phyloP scores from a whole-genome alignment of 2,329 filamentous ascomycete species.

The Aspergillus sclerotialis region DNA sequence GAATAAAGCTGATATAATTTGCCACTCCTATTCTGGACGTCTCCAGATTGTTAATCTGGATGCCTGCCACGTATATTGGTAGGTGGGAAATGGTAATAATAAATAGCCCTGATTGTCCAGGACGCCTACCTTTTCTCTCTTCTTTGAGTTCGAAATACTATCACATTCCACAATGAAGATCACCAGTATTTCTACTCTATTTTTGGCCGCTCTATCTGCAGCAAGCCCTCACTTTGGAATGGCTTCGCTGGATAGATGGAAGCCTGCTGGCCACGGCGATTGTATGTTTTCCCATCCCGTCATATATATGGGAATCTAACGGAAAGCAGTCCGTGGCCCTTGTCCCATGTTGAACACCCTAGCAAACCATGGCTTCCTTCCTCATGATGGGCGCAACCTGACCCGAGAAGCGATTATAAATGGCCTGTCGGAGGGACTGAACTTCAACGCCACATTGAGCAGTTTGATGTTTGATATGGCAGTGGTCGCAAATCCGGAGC shows the following conservation, averaged over 20 bases:
- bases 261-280: neutral
- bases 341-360: constrained; percentile 49
- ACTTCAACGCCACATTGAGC: constrained; percentile 12
- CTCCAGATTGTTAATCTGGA: neutral
- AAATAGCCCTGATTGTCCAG: too few species aligned
- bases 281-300: neutral
- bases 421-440: constrained; percentile 5
- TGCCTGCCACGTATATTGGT: neutral
- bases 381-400: constrained; percentile 40
- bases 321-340: constrained; percentile 23
- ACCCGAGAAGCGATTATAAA: constrained; percentile 10
- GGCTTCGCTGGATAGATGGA: neutral
- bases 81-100: neutral
- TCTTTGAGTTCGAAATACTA: neutral
- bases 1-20: neutral
- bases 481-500: constrained; percentile 11
- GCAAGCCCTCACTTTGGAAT: constrained; percentile 1
- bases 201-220: neutral
- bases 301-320: neutral
- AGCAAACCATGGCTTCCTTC: constrained; percentile 46
- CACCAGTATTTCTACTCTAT: neutral
- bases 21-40: neutral
- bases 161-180: neutral
- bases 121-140: too few species aligned
- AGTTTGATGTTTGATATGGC: constrained; percentile 15